Percentiles rank a stretch among this genome's conserved stretches.
Conservation (phyloP, 768 basidiomycete genomes). For the Clavaria fumosa region DNA sequence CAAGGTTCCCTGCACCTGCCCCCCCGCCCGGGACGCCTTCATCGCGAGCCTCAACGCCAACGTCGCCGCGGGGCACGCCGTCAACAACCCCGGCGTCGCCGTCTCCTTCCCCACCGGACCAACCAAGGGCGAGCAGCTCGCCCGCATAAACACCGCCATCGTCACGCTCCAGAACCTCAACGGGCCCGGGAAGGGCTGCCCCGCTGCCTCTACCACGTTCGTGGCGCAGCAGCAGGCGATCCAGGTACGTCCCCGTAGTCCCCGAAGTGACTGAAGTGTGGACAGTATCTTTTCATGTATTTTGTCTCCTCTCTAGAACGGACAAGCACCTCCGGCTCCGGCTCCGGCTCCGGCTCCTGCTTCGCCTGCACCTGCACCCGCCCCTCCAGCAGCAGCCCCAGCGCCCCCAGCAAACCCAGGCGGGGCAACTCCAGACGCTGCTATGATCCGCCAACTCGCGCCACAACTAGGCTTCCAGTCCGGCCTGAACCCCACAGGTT, state of each 20-base stretch:
- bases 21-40: constrained; percentile 38
- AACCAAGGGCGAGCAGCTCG: constrained; percentile 34
- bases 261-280: too few species aligned
- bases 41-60: constrained; percentile 38
- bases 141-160: constrained; percentile 42
- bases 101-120: constrained; percentile 51
- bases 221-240: constrained; percentile 16
- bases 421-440: constrained; percentile 16
- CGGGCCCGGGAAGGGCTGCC: constrained; percentile 57
- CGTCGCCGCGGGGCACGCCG: constrained; percentile 43
- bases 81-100: constrained; percentile 41
- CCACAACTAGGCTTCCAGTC: constrained; percentile 43
- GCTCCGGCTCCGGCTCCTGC: constrained; percentile 3
- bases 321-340: not conserved
- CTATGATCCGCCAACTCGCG: constrained; percentile 27
- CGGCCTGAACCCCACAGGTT: constrained; percentile 46
- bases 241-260: too few species aligned
- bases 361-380: constrained; percentile 6
- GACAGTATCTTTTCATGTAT: too few species aligned
- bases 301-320: not conserved
- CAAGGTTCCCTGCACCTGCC: constrained; percentile 53
- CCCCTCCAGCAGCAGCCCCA: constrained; percentile 11
- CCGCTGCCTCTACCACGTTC: constrained; percentile 44
- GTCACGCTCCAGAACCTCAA: constrained; percentile 59
- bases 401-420: constrained; percentile 21